phyloP scores from a whole-genome alignment of 345 rosid genomes.

The Zanthoxylum bungeanum region DNA sequence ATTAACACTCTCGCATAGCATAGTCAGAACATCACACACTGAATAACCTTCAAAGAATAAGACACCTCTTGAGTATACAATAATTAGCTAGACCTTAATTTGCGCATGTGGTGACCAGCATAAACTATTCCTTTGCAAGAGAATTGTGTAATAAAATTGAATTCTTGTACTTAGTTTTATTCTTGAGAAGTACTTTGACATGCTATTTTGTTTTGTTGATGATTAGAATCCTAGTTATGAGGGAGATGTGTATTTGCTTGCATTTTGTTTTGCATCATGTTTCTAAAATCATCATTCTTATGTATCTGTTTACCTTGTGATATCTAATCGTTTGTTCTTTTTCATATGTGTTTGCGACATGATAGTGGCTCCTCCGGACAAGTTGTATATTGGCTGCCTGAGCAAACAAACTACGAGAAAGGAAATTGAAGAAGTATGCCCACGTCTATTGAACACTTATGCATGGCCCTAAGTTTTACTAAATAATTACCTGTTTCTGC shows the following conservation, averaged over 20 bases:
- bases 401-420: conserved; percentile 57
- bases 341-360: conserved; percentile 5
- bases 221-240: conserved; percentile 12
- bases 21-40: not conserved
- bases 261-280: not conserved
- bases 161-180: not conserved
- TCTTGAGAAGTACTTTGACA: not conserved
- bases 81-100: not conserved
- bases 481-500: not conserved
- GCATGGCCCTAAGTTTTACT: not conserved
- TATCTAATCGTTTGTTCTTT: conserved; percentile 9
- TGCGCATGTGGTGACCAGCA: not conserved
- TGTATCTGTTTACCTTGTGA: not conserved
- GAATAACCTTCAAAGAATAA: conserved; percentile 1
- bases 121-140: not conserved
- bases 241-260: not conserved
- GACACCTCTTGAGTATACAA: not conserved
- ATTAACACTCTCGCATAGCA: not conserved
- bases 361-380: conserved; percentile 45
- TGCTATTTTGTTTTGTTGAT: not conserved
- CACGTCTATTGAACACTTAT: conserved; percentile 9
- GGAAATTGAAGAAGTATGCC: conserved; percentile 72
- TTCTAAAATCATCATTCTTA: not conserved
- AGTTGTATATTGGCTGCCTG: conserved; percentile 73
- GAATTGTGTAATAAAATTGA: not conserved